Percentiles rank a stretch among this genome's conserved stretches.
phyloP scores from a whole-genome alignment of 108 stramenopile species.

The Ochromonas danica region DNA sequence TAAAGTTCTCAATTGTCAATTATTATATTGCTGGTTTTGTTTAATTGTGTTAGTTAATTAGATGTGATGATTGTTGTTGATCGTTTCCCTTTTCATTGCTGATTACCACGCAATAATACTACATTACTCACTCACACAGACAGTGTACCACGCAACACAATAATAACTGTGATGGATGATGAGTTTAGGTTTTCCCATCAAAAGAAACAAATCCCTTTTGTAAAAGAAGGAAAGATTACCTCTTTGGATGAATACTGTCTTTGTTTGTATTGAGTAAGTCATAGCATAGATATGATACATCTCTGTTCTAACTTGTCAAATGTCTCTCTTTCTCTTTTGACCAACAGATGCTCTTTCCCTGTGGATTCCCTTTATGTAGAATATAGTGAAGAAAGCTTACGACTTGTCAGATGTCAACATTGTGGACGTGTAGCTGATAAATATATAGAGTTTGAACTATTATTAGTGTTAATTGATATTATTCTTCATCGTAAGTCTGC shows the following conservation, averaged over 20 bases:
- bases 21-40: no score
- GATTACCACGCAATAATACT: no score
- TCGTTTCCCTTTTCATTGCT: no score
- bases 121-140: no score
- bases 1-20: no score
- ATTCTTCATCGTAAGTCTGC: not conserved
- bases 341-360: not conserved
- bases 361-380: conserved; percentile 21
- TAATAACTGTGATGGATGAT: no score
- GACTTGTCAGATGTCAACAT: not conserved
- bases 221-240: not conserved
- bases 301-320: not conserved
- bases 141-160: no score
- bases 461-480: conserved; percentile 25
- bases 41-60: no score
- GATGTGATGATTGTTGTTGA: no score
- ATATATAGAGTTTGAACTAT: conserved; percentile 31
- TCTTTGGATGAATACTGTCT: conserved; percentile 3
- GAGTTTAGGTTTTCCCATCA: no score
- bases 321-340: not conserved
- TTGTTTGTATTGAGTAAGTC: conserved; percentile 9
- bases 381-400: conserved; percentile 9
- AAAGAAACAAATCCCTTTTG: no score
- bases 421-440: conserved; percentile 27
- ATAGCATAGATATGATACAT: not conserved